Evolutionary conservation across 768 basidiomycete species (phyloP).

Genomic region (Pleurotus pulmonarius): DNA sequence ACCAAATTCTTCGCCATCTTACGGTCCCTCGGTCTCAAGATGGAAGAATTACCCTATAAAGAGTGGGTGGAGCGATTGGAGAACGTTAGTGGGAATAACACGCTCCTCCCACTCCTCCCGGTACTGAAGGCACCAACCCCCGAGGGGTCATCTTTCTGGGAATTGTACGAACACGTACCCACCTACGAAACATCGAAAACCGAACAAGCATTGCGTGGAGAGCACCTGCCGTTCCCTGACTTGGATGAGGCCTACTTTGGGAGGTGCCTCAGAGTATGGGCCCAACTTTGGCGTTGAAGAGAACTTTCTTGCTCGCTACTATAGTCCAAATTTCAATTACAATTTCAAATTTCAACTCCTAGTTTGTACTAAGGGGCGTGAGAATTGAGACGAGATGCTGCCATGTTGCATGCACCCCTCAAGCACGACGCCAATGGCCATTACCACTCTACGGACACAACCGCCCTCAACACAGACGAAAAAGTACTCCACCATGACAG

Average conservation of each 20-base stretch:
- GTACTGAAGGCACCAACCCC: not conserved
- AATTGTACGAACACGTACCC: not conserved
- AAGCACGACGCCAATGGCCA: no score
- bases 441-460: no score
- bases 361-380: no score
- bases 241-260: not conserved
- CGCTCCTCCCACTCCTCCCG: conserved; percentile 1
- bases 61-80: not conserved
- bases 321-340: no score
- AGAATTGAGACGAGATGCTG: no score
- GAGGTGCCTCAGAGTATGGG: not conserved
- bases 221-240: not conserved
- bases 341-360: no score
- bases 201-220: not conserved
- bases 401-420: no score
- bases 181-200: not conserved
- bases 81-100: not conserved
- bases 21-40: not conserved
- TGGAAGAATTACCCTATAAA: not conserved
- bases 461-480: not conserved
- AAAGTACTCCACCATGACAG: not conserved
- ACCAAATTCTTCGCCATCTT: not conserved
- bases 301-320: no score
- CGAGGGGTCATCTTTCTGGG: not conserved
- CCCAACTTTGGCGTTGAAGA: not conserved